Evolutionary conservation across 169 alveolate species (phyloP), one percentile per base, ranked within the genome.

Genomic region (Eimeria maxima): DNA sequence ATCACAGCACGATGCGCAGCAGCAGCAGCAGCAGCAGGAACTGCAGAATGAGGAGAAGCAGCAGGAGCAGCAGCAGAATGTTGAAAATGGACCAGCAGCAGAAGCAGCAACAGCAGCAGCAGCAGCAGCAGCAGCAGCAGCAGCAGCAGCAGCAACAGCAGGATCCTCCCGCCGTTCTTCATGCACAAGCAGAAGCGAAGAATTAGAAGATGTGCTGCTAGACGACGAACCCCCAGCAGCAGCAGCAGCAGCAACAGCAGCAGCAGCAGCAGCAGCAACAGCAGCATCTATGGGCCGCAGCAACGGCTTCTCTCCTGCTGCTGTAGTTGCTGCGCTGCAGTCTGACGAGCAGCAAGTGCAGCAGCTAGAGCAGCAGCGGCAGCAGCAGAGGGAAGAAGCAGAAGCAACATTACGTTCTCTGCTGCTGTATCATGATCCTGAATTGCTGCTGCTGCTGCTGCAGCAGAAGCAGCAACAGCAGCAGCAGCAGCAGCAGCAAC

Each of bases 251-350:
- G 60, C 60, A n/a, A 13, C 88, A 33, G 90, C 90, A 47, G 90
- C 73, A 45, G 73, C 90, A 81, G 45, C 90, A 81, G 90, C 90
- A 81, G 90, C 90, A 81, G 71, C 90, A 81, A 71, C 90, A 81
- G 90, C 90, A 81, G 45, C 42, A 18, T 27, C 90, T 38, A 20
- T 42, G 47, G 24, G 90, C 50, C 24, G 69, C 90, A 81, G 71
- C 47, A 33, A 16, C 5, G 57, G 65, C 3, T 76, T 42, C 29
- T 76, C 24, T 29, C 45, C 69, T 60, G 16, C 71, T 16, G 45
- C 90, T 22, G 45, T 47, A 0, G 90, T 81, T 14, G 90, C 90
- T 20, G 69, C 73, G 11, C 69, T 81, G 71, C 67, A 47, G 71
- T 24, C 71, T 20, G 90, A 81, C n/a, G 90, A 81, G 90, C 73